Evolutionary conservation across 2,329 filamentous ascomycete species (phyloP).

Genomic region (Talaromyces sp.): DNA sequence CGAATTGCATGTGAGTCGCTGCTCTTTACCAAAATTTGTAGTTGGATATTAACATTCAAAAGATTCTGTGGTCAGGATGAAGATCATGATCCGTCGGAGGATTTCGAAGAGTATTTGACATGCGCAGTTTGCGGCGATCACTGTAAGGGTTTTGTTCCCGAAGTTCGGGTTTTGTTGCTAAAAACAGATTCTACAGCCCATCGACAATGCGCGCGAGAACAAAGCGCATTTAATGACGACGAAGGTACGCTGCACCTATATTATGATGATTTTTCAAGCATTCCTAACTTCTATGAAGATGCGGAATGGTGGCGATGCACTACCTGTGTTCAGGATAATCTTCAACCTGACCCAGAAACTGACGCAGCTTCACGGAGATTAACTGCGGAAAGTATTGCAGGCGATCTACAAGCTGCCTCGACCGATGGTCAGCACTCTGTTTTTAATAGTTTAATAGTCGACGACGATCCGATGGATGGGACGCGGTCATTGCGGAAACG

Average conservation of each 20-base stretch:
- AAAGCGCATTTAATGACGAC: conserved; percentile 59
- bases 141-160: conserved; percentile 56
- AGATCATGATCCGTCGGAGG: conserved; percentile 75
- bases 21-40: conserved; percentile 22
- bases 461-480: conserved; percentile 71
- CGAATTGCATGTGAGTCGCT: conserved; percentile 61
- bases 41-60: conserved; percentile 32
- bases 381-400: conserved; percentile 60
- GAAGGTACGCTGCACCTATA: conserved; percentile 54
- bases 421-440: conserved; percentile 67
- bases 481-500: conserved; percentile 77
- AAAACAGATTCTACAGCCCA: conserved; percentile 64
- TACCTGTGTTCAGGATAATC: conserved; percentile 48
- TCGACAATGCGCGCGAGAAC: conserved; percentile 79
- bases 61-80: conserved; percentile 82
- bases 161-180: not conserved
- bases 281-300: conserved; percentile 39
- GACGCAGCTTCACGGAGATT: conserved; percentile 48
- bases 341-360: conserved; percentile 31
- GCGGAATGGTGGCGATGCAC: conserved; percentile 61
- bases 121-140: conserved; percentile 78
- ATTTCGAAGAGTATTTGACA: conserved; percentile 73
- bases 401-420: conserved; percentile 68
- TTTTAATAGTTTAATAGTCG: conserved; percentile 68
- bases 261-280: conserved; percentile 6